Evolutionary conservation across 2,329 filamentous ascomycete genomes (phyloP), one percentile per base, ranked within the genome.

Genomic region (Celoporthe dispersa): DNA sequence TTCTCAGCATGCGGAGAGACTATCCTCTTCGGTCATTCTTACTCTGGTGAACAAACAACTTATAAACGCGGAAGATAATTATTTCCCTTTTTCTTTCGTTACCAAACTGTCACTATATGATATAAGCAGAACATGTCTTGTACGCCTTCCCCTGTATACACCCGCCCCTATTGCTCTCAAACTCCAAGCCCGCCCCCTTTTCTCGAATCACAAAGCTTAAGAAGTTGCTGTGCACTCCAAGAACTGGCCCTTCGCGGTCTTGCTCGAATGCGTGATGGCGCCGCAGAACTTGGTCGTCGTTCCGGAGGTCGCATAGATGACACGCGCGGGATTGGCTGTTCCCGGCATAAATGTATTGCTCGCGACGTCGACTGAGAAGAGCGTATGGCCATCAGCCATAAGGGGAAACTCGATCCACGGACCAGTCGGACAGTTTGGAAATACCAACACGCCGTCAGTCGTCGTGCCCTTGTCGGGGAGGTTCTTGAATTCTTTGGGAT

Each of bases 381-480:
- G 19, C 16, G 57, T 61, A 22, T 35, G 31, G 11, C 57, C 57
- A 22, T 61, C 57, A 22, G 57, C 31, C 57, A 61, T 61, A 4
- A 61, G 57, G 31, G 57, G 57, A n/a, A 35, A 61, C 16, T 61
- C 57, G 33, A 61, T 33, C 57, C 57, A 61, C n/a, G 57, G 57
- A 11, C 57, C 57, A 37, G 57, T 39, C 31, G 57, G 57, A 37
- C 57, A 61, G n/a, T 61, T 61, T 5, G 57, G 57, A n/a, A 61
- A 61, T 33, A 2, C 1, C 1, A 61, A n/a, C 3, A 22, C 22
- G 16, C 31, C 31, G 57, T 31, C 57, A 19, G 33, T 39, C 31
- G 33, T n/a, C n/a, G n/a, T n/a, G n/a, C 37, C 35, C 28, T 1
- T 11, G 11, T 61, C 33, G 31, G 8, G 25, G 28, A 35, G 28